A percentile compares a stretch with the other conserved stretches of the same genome.
Evolutionary conservation across 1,284 basidiomycete genomes (phyloP).

Genomic region (Entoloma clypeatum): DNA sequence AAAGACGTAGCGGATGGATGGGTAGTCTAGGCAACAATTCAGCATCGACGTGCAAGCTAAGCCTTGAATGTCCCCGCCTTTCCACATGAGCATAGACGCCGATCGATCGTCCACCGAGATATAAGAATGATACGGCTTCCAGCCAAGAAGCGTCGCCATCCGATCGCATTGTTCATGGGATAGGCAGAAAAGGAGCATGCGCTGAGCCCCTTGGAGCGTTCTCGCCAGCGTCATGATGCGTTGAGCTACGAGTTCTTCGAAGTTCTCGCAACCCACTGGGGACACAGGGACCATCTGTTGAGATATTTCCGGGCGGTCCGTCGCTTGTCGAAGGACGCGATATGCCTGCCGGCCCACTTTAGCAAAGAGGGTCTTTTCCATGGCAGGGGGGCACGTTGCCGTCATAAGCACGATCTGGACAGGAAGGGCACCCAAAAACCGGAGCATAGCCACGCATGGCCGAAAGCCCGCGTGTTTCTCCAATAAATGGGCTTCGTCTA

Average conservation of each 20-base stretch:
- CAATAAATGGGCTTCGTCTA: conserved; percentile 17
- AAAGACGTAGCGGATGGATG: conserved; percentile 13
- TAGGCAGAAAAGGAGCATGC: conserved; percentile 15
- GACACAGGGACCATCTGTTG: conserved; percentile 11
- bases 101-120: conserved; percentile 7
- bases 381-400: conserved; percentile 6
- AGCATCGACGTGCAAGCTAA: conserved; percentile 16
- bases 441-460: conserved; percentile 7
- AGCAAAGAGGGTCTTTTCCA: neutral
- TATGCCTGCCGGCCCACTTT: conserved; percentile 10
- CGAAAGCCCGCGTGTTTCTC: conserved; percentile 12
- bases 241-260: conserved; percentile 8
- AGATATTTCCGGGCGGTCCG: conserved; percentile 14
- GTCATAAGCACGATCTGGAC: conserved; percentile 12
- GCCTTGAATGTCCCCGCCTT: neutral
- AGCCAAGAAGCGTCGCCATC: conserved; percentile 7
- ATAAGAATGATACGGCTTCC: conserved; percentile 12
- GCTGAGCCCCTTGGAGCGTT: conserved; percentile 6
- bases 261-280: neutral
- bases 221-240: conserved; percentile 1
- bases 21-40: conserved; percentile 17
- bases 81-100: conserved; percentile 7
- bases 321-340: conserved; percentile 8
- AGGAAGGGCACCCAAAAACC: conserved; percentile 1
- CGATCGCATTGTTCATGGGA: conserved; percentile 13